Percentiles rank a stretch among this genome's conserved stretches.
These are phyloP conservation scores for Colletotrichum neosansevieriae DNA, from an alignment of 2,329 filamentous ascomycete genomes.

Conservation along the genomic window DNA sequence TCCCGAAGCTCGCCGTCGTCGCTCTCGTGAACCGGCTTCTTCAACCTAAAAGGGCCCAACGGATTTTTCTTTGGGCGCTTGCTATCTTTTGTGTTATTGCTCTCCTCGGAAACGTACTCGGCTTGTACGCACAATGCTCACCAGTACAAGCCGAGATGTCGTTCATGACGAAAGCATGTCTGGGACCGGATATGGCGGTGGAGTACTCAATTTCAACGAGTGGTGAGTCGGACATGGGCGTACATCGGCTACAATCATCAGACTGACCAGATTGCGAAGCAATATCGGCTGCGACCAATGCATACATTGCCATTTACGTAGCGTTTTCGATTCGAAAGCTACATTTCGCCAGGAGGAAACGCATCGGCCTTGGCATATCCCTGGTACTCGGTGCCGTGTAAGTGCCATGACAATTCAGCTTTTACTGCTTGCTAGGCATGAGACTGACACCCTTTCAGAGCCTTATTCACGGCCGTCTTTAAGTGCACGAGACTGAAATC, in stretches of 20 bases:
- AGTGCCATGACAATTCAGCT: neutral
- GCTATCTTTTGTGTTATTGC: slow-evolving; percentile 47
- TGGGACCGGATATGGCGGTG: slow-evolving; percentile 50
- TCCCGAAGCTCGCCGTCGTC: slow-evolving; percentile 57
- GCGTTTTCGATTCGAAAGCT: slow-evolving; percentile 51
- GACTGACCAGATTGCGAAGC: neutral
- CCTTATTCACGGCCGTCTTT: slow-evolving; percentile 45
- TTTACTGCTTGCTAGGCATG: too few species aligned
- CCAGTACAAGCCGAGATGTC: slow-evolving; percentile 52
- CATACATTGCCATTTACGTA: slow-evolving; percentile 58
- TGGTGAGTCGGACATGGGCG: slow-evolving; percentile 44
- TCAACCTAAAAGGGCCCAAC: slow-evolving; percentile 51
- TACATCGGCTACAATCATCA: rapidly evolving
- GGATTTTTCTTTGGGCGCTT: slow-evolving; percentile 52
- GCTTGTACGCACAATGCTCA: slow-evolving; percentile 57
- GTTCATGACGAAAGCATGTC: slow-evolving; percentile 51
- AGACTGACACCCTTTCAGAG: slow-evolving; percentile 28
- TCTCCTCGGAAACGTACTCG: slow-evolving; percentile 52
- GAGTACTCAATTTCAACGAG: slow-evolving; percentile 55
- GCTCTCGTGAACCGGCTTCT: slow-evolving; percentile 53
- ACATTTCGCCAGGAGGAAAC: slow-evolving; percentile 54
- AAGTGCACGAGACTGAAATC: slow-evolving; percentile 52
- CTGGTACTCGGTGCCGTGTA: slow-evolving; percentile 49
- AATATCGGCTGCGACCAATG: slow-evolving; percentile 43
- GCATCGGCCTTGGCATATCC: slow-evolving; percentile 52